Percentiles rank a stretch among this genome's conserved stretches.
These are phyloP conservation scores for Backusella macrospora DNA, from an alignment of 192 early-diverging fungal species.

Conservation along the genomic window DNA sequence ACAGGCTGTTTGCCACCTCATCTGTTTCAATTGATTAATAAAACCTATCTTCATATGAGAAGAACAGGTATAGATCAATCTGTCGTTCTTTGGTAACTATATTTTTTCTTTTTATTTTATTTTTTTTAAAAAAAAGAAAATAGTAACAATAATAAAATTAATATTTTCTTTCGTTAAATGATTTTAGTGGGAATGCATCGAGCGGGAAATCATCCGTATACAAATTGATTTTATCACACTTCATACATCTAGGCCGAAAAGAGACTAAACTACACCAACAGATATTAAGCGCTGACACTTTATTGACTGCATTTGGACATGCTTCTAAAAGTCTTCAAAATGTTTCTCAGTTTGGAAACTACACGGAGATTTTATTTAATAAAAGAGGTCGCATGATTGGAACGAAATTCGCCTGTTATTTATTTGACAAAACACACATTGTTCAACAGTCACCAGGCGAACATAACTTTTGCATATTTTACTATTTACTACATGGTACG, in stretches of 20 bases:
- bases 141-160: slow-evolving; percentile 16
- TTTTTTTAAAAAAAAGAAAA: too few species aligned
- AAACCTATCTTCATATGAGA: slow-evolving; percentile 79
- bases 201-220: slow-evolving; percentile 84
- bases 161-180: background rate
- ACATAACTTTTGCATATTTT: slow-evolving; percentile 91
- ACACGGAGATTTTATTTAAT: slow-evolving; percentile 89
- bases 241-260: slow-evolving; percentile 73
- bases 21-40: slow-evolving; percentile 72
- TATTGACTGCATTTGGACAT: slow-evolving; percentile 85
- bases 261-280: slow-evolving; percentile 65
- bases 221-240: slow-evolving; percentile 64
- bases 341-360: slow-evolving; percentile 81
- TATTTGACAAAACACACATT: slow-evolving; percentile 85
- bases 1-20: slow-evolving; percentile 60
- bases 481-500: slow-evolving; percentile 87
- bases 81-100: slow-evolving; percentile 34
- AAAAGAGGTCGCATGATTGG: slow-evolving; percentile 88
- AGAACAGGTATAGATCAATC: slow-evolving; percentile 68
- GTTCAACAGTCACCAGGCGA: slow-evolving; percentile 42
- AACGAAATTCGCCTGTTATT: slow-evolving; percentile 80
- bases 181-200: slow-evolving; percentile 77
- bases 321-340: slow-evolving; percentile 70
- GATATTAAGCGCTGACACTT: slow-evolving; percentile 69
- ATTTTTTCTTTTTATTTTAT: background rate